phyloP scores from a whole-genome alignment of 768 basidiomycete species.

The Lentinula sp. region DNA sequence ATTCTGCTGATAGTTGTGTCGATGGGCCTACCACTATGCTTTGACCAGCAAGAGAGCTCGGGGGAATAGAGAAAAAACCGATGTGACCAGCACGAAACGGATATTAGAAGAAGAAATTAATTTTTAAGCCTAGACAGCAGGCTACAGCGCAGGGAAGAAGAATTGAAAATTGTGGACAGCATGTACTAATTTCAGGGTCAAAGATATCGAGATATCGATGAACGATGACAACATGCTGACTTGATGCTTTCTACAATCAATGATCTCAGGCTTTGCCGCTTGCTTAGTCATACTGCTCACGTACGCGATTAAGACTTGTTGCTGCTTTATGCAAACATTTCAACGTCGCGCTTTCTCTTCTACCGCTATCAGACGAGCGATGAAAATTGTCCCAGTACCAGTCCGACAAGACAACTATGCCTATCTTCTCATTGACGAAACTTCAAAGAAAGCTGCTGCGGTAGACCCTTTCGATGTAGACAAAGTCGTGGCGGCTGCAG shows the following conservation, averaged over 20 bases:
- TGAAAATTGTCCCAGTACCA: conserved; percentile 77
- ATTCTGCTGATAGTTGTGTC: not conserved
- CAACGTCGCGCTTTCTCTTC: conserved; percentile 13
- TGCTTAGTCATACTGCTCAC: not conserved
- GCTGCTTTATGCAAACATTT: not conserved
- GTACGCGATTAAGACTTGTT: not conserved
- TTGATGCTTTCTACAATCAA: not conserved
- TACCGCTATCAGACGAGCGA: conserved; percentile 23
- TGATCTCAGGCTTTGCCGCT: not conserved
- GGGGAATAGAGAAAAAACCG: not conserved
- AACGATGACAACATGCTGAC: not conserved
- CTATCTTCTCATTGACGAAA: conserved; percentile 72
- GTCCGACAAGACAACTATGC: conserved; percentile 83
- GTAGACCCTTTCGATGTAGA: conserved; percentile 77
- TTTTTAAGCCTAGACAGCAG: too few species aligned
- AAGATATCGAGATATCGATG: not conserved
- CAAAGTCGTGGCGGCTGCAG: conserved; percentile 60
- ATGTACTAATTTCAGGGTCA: not conserved
- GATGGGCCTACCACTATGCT: not conserved
- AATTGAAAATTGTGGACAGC: not conserved
- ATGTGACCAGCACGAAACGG: conserved; percentile 14
- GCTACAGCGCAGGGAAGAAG: too few species aligned
- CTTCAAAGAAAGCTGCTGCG: conserved; percentile 62
- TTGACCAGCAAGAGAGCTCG: conserved; percentile 1
- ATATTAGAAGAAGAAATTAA: not conserved